Conservation (phyloP, 306 rosid species). For the Astragalus glycyphyllos region DNA sequence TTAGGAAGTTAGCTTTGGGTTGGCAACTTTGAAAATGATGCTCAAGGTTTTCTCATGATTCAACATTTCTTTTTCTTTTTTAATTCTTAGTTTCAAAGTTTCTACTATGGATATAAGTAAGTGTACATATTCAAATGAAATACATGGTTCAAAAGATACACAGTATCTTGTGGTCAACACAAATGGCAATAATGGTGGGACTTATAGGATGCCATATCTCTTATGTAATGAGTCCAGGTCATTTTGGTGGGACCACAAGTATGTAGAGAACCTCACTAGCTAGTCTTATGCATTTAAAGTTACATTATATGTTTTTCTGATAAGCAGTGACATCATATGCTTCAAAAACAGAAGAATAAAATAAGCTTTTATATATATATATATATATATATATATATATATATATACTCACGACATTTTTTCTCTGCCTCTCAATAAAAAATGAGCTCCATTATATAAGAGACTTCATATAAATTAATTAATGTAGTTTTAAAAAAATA, state of each 20-base stretch:
- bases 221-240: background rate
- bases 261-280: background rate
- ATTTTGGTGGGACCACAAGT: background rate
- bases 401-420: too few species aligned
- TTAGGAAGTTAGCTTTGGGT: constrained; percentile 12
- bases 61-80: background rate
- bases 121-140: constrained; percentile 2
- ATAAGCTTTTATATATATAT: too few species aligned
- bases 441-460: background rate
- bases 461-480: background rate
- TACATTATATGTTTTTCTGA: background rate
- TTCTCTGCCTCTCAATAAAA: background rate
- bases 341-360: too few species aligned
- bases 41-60: constrained; percentile 8
- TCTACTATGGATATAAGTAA: constrained; percentile 2
- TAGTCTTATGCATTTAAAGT: background rate
- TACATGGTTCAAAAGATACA: background rate
- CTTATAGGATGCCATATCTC: background rate
- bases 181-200: too few species aligned
- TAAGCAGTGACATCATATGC: too few species aligned
- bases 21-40: constrained; percentile 27
- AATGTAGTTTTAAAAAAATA: too few species aligned
- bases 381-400: too few species aligned
- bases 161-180: background rate
- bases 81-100: background rate